Evolutionary conservation across 2,329 filamentous ascomycete species (phyloP), one percentile per base, ranked within the genome.

Genomic region (Claviceps pazoutovae): DNA sequence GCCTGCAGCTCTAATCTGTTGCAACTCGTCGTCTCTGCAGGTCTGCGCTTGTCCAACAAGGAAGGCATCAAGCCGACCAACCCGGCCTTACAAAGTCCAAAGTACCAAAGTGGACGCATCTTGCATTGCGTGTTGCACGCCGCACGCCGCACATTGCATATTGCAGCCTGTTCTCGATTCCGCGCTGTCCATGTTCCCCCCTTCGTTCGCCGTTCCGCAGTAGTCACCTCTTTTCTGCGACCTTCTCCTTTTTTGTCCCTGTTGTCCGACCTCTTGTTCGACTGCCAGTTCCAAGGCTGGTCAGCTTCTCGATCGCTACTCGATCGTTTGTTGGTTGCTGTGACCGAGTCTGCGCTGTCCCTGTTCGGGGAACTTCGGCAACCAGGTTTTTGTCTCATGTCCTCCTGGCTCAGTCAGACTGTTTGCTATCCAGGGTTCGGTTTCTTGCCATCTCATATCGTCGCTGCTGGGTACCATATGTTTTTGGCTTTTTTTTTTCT

Each of bases 391-490:
- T 44, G 23, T 53, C 23, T 26, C 38, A 16, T 50, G 51, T 46
- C 43, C 30, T 30, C 44, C 44, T 45, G 48, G 48, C 54, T 53
- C 51, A 13, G 34, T 13, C 14, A 16, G 21, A 41, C 17, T 37
- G 45, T 34, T 43, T 44, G 13, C 16, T 50, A 39, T 41, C 21
- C 49, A 49, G 51, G 53, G 43, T 44, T 50, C 47, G 19, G 16
- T 19, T 46, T 42, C 5, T 44, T 42, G n/a, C 34, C 8, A 43
- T 9, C 16, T 34, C 43, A 30, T 11, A 43, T 30, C 57, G 51
- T 54, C 50, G 55, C 51, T 57, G 54, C 54, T 51, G 46, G 47
- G 52, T 55, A 55, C 56, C 58, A 56, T 55, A 65, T 65, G 63
- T 60, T 60, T 60, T 64, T 63, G 59, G 61, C 53, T 58, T 53